Base-by-base conservation (phyloP, 805 yeast species). In the Saccharomycopsis fibuligera region DNA sequence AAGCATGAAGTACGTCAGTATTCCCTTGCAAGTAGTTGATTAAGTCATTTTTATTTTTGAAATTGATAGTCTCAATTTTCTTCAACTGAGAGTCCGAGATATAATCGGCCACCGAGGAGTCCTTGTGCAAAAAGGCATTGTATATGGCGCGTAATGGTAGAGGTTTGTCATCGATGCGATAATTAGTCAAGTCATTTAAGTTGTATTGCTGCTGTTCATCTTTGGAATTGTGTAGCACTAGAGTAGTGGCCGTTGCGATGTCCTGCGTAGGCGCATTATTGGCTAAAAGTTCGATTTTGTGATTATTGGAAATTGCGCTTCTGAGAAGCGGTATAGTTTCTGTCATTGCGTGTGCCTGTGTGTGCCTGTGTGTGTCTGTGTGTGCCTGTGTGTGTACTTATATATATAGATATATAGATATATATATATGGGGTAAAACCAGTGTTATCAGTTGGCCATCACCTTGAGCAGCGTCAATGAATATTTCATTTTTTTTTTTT, bases 41-140 rank as follows among this genome's bases (percentile, higher is more conserved):
- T 53, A 91, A 73, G 61, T 91, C 96, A 6, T 88, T 81, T 65
- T 95, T 81, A 58, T 88, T 95, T 61, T 86, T 66, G 60, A 91
- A 90, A 49, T 86, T 80, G 61, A 91, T 76, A 54, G 86, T 86
- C 2, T 79, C 72, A 30, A 91, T 73, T 2, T 76, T 73, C 35
- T 74, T 68, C 44, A 73, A 74, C 58, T 79, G 83, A 55, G 96
- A 86, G 35, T 77, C 81, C 9, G 80, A 74, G 51, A 88, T 75
- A 62, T 91, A 90, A 47, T 87, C 95, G 10, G 96, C 83, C 40
- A 89, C 83, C 35, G 82, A 75, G 24, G 85, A 72, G 47, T 85
- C 86, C 51, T 76, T 79, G 54, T 80, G 79, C 24, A 80, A 55
- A 93, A 95, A 91, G 55, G 93, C 84, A 58, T 86, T 87, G 35